Evolutionary conservation across 176 grass and related monocot species (phyloP).

Genomic region (Cocos nucifera): DNA sequence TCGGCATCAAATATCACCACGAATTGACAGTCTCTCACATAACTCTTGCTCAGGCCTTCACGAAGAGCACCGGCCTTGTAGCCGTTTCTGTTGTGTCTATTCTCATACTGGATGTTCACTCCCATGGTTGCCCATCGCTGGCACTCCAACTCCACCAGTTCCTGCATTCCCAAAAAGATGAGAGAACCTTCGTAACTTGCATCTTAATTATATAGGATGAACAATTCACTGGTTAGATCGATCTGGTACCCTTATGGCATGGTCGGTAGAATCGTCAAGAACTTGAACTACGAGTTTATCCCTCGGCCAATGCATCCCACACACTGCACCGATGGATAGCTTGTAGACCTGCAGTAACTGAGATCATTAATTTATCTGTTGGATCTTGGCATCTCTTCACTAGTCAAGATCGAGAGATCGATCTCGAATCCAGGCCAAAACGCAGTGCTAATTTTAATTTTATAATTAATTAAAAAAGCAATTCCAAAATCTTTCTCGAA

Average conservation of each 20-base stretch:
- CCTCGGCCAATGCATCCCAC: not conserved
- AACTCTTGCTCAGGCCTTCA: slow-evolving; percentile 66
- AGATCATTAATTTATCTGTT: no score
- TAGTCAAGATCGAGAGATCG: no score
- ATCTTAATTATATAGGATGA: no score
- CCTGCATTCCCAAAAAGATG: slow-evolving; percentile 4
- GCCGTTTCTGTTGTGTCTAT: slow-evolving; percentile 56
- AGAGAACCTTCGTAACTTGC: no score
- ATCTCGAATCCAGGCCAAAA: no score
- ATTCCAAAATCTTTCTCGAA: no score
- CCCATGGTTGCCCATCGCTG: slow-evolving; percentile 56
- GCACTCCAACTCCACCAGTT: slow-evolving; percentile 70
- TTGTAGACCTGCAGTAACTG: not conserved
- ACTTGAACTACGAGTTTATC: slow-evolving; percentile 9
- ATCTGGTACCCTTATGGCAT: not conserved
- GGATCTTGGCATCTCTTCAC: no score
- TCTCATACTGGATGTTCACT: slow-evolving; percentile 52
- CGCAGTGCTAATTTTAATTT: no score
- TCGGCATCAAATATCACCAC: slow-evolving; percentile 80
- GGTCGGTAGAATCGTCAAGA: slow-evolving; percentile 4
- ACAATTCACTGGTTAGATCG: not conserved
- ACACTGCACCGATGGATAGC: slow-evolving; percentile 1
- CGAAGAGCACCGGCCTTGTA: slow-evolving; percentile 89
- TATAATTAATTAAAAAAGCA: no score
- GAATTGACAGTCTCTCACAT: slow-evolving; percentile 45